A percentile compares a stretch with the other conserved stretches of the same genome.
Evolutionary conservation across 371 early-diverging fungal species (phyloP).

Genomic region (Actinomucor elegans): DNA sequence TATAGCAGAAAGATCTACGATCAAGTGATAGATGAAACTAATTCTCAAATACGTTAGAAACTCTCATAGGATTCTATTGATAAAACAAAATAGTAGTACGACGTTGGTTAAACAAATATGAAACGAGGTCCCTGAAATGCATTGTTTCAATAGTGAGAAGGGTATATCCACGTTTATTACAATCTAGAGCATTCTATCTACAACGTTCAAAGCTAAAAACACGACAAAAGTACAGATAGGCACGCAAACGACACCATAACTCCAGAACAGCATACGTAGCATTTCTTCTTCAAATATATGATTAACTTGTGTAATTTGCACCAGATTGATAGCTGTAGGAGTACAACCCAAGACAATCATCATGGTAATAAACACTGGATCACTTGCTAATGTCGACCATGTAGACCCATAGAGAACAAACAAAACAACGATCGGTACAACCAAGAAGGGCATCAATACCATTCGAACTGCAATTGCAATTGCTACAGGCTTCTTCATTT

Average conservation of each 20-base stretch:
- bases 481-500: constrained; percentile 30
- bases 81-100: no score
- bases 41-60: no score
- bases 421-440: constrained; percentile 45
- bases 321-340: constrained; percentile 61
- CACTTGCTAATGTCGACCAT: constrained; percentile 39
- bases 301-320: constrained; percentile 56
- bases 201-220: constrained; percentile 36
- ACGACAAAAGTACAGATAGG: constrained; percentile 46
- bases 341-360: constrained; percentile 53
- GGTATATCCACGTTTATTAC: no score
- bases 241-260: constrained; percentile 56
- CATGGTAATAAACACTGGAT: constrained; percentile 50
- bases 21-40: no score
- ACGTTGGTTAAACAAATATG: no score
- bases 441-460: constrained; percentile 40
- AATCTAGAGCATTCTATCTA: constrained; percentile 29
- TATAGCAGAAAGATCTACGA: no score
- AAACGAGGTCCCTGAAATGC: no score
- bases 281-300: constrained; percentile 57
- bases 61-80: no score
- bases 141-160: no score
- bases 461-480: constrained; percentile 42
- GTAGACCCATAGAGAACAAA: constrained; percentile 28
- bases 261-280: constrained; percentile 59